phyloP scores from a whole-genome alignment of 352 stramenopile species.

The Phytophthora idaei region DNA sequence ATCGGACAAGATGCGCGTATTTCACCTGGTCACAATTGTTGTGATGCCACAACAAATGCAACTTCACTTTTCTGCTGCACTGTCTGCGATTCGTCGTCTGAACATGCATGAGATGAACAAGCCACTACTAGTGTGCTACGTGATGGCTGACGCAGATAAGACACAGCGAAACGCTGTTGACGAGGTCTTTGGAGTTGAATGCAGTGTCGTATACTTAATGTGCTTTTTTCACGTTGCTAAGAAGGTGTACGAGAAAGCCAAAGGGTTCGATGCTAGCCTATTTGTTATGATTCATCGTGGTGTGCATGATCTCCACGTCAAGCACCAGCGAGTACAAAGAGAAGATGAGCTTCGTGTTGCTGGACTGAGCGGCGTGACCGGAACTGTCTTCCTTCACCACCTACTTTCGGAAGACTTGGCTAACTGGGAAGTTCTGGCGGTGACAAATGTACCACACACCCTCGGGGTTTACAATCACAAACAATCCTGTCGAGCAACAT shows the following conservation, averaged over 20 bases:
- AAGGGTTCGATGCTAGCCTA: neutral
- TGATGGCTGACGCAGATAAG: conserved; percentile 24
- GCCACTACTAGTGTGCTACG: conserved; percentile 4
- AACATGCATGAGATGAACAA: conserved; percentile 2
- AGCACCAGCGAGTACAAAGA: neutral
- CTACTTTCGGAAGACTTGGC: neutral
- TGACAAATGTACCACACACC: conserved; percentile 26
- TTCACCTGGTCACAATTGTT: conserved; percentile 26
- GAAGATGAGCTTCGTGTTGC: neutral
- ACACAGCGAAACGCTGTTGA: conserved; percentile 21
- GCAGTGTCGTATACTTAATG: conserved; percentile 2
- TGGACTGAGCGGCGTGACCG: neutral
- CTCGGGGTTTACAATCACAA: conserved; percentile 3
- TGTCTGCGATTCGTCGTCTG: neutral
- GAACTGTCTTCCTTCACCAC: neutral
- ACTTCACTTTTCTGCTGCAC: neutral
- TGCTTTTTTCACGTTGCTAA: conserved; percentile 23
- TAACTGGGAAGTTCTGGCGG: neutral
- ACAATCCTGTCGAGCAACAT: conserved; percentile 5
- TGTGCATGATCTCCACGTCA: neutral
- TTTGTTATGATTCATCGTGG: neutral
- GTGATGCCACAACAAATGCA: conserved; percentile 15
- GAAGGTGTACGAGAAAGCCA: conserved; percentile 12
- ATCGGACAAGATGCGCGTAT: neutral
- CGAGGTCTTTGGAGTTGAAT: conserved; percentile 8